These are phyloP conservation scores for Eimeria acervulina DNA, from an alignment of 169 alveolate genomes.

Conservation along the genomic window DNA sequence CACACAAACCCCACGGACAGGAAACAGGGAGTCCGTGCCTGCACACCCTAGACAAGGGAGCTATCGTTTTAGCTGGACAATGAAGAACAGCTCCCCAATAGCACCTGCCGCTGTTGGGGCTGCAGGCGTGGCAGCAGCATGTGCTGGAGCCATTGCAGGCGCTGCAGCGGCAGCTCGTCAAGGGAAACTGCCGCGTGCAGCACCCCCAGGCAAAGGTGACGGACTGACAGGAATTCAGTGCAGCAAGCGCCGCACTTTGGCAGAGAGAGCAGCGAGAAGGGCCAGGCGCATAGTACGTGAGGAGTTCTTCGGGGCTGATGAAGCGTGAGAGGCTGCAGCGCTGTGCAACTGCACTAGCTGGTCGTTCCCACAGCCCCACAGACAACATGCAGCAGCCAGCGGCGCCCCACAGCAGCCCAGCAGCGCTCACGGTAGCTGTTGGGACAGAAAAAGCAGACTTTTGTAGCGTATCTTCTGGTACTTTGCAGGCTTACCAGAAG, in stretches of 20 bases:
- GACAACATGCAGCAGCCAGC: not conserved
- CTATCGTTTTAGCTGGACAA: not conserved
- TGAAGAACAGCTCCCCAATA: not conserved
- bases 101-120: not conserved
- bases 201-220: not conserved
- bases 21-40: not conserved
- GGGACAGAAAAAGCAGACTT: too few relatives aligned
- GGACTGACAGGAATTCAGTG: not conserved
- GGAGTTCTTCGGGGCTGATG: not conserved
- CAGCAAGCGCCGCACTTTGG: not conserved
- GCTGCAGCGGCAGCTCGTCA: not conserved
- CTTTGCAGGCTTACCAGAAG: too few relatives aligned
- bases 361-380: not conserved
- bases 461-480: too few relatives aligned
- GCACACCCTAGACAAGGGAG: not conserved
- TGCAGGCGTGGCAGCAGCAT: not conserved
- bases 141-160: not conserved
- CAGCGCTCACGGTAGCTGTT: not conserved
- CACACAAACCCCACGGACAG: not conserved
- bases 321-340: not conserved
- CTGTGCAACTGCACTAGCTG: not conserved
- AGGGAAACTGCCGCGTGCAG: not conserved
- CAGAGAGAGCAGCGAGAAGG: conserved; percentile 22
- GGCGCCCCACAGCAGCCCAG: not conserved
- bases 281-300: conserved; percentile 46